These are phyloP conservation scores for Botryosphaeria dothidea DNA, from an alignment of 2,329 filamentous ascomycete genomes.

Conservation along the genomic window DNA sequence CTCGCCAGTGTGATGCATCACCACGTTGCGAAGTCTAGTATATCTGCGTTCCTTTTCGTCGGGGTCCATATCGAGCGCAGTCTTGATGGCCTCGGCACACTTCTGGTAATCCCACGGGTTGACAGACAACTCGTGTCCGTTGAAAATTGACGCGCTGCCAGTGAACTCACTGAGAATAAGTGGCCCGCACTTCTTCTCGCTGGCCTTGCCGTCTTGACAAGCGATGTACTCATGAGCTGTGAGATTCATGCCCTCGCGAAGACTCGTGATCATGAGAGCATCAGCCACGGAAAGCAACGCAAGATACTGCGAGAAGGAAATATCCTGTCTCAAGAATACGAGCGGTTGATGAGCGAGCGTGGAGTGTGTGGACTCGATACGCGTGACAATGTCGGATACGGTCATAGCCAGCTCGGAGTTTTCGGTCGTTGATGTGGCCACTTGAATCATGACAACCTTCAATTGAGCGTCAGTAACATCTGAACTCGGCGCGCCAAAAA, in stretches of 20 bases:
- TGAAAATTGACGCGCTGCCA: slow-evolving; percentile 84
- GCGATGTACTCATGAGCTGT: slow-evolving; percentile 93
- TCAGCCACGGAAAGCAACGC: slow-evolving; percentile 87
- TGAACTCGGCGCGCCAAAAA: not conserved
- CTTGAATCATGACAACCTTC: slow-evolving; percentile 85
- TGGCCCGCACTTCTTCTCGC: slow-evolving; percentile 78
- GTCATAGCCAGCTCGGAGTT: slow-evolving; percentile 84
- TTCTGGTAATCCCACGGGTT: slow-evolving; percentile 95
- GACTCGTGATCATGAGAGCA: slow-evolving; percentile 88
- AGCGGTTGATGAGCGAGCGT: slow-evolving; percentile 90
- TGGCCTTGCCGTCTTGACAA: slow-evolving; percentile 79
- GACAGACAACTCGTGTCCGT: slow-evolving; percentile 76
- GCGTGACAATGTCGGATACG: slow-evolving; percentile 89
- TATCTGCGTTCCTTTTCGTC: slow-evolving; percentile 76
- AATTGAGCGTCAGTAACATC: slow-evolving; percentile 15
- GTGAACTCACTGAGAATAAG: slow-evolving; percentile 95
- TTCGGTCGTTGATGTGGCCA: slow-evolving; percentile 87
- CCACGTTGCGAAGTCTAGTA: slow-evolving; percentile 69
- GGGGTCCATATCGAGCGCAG: slow-evolving; percentile 76
- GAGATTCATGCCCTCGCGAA: slow-evolving; percentile 96
- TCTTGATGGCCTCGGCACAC: slow-evolving; percentile 82
- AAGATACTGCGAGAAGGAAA: slow-evolving; percentile 90
- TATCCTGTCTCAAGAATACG: slow-evolving; percentile 92
- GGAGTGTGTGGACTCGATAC: slow-evolving; percentile 89
- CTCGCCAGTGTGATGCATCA: slow-evolving; percentile 78